Base-by-base conservation (phyloP, 129 eudicot genomes). In the Oenanthe sinensis region DNA sequence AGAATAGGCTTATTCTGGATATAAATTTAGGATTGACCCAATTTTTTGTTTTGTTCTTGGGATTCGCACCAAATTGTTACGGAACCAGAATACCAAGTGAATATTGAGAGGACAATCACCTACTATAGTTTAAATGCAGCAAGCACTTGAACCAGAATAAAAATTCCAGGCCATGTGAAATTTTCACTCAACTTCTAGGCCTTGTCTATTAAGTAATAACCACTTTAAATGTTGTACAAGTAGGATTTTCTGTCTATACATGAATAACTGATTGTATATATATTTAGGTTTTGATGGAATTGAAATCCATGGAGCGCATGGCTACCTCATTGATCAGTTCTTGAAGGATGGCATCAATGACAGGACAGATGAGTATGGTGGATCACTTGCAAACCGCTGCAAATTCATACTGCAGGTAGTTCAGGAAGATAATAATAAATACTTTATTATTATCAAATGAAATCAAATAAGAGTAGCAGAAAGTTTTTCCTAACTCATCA, bases 291-390 rank as follows among this genome's bases (percentile, higher is more conserved):
- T n/a, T n/a, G n/a, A n/a, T n/a, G n/a, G n/a, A n/a, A n/a, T n/a
- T n/a, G n/a, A n/a, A n/a, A n/a, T n/a, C n/a, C n/a, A n/a, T n/a
- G n/a, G n/a, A n/a, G n/a, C n/a, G n/a, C n/a, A n/a, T n/a, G n/a
- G n/a, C n/a, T n/a, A n/a, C n/a, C n/a, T n/a, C n/a, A n/a, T n/a
- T n/a, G n/a, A n/a, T n/a, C n/a, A n/a, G n/a, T n/a, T n/a, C n/a
- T n/a, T n/a, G n/a, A n/a, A n/a, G n/a, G n/a, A n/a, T n/a, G n/a
- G n/a, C n/a, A n/a, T n/a, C n/a, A n/a, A n/a, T n/a, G n/a, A n/a
- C n/a, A 81, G 98, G 13, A 83, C 85, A 11, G 96, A 94, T 15
- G 92, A 91, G 79, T 94, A 90, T 20, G 96, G 96, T 4, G 98
- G 97, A 58, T 85, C 96, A 11, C 84, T 91, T 68, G 84, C 77